These are phyloP conservation scores for Chrysoporthe deuterocubensis DNA, from an alignment of 2,329 filamentous ascomycete genomes.

Conservation along the genomic window DNA sequence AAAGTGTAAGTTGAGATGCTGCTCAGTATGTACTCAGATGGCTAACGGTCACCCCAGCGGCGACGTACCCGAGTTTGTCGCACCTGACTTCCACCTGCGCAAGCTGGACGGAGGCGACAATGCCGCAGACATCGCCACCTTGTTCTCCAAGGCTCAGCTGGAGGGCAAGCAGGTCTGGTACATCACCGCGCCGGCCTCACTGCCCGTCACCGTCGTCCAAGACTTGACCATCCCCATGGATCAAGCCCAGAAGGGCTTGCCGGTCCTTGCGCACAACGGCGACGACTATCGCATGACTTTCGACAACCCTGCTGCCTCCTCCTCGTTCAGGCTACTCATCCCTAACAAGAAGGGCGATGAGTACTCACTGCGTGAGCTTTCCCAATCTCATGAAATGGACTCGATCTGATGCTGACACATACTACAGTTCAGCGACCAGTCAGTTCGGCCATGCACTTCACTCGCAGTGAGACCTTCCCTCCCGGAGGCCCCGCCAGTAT, in stretches of 20 bases:
- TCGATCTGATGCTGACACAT: slow-evolving; percentile 32
- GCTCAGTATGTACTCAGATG: not conserved
- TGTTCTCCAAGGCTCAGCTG: slow-evolving; percentile 63
- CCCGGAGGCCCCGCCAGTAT: slow-evolving; percentile 31
- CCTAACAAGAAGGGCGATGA: slow-evolving; percentile 56
- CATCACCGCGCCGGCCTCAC: slow-evolving; percentile 71
- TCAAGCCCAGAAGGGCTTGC: slow-evolving; percentile 54
- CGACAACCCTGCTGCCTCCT: slow-evolving; percentile 54
- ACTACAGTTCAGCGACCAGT: slow-evolving; percentile 49
- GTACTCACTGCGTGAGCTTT: slow-evolving; percentile 1
- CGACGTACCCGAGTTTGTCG: slow-evolving; percentile 51
- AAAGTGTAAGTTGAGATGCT: slow-evolving; percentile 20
- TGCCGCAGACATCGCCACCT: slow-evolving; percentile 50
- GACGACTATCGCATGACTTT: slow-evolving; percentile 65
- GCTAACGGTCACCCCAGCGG: slow-evolving; percentile 21
- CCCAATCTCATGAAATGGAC: slow-evolving; percentile 23
- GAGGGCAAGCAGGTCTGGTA: slow-evolving; percentile 80
- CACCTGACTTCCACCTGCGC: slow-evolving; percentile 58
- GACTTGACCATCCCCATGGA: slow-evolving; percentile 65
- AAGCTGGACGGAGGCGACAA: slow-evolving; percentile 51
- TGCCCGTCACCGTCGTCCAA: slow-evolving; percentile 70
- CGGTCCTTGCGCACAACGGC: slow-evolving; percentile 66
- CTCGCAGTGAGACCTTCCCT: slow-evolving; percentile 40
- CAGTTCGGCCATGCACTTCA: slow-evolving; percentile 66
- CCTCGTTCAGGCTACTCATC: slow-evolving; percentile 63